Evolutionary conservation across 352 stramenopile species (phyloP).

Genomic region (Pythium sukuiense): DNA sequence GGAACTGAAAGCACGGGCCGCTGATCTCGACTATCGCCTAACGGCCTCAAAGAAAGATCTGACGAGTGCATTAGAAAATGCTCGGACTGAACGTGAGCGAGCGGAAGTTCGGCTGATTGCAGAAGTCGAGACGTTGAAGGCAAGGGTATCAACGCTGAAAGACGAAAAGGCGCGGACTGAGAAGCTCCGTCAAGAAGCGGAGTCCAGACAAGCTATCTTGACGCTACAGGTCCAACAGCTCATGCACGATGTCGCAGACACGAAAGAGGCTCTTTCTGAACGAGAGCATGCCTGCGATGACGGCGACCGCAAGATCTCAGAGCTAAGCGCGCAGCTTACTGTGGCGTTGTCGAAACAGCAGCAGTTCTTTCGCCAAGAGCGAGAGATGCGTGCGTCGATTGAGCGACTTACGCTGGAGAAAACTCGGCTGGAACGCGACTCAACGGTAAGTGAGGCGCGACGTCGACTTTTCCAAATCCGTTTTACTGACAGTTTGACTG

Average conservation of each 20-base stretch:
- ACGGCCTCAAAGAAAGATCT: conserved; percentile 45
- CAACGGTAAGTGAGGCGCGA: conserved; percentile 29
- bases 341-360: conserved; percentile 74
- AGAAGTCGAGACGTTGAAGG: conserved; percentile 67
- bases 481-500: neutral
- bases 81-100: conserved; percentile 51
- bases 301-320: conserved; percentile 62
- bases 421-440: conserved; percentile 62
- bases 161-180: conserved; percentile 62
- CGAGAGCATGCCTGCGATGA: conserved; percentile 68
- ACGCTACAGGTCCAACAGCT: conserved; percentile 58
- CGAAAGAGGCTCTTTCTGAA: conserved; percentile 55
- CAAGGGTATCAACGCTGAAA: conserved; percentile 44
- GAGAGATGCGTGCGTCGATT: conserved; percentile 55
- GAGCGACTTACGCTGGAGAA: conserved; percentile 66
- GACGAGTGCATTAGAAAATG: conserved; percentile 29
- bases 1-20: conserved; percentile 49
- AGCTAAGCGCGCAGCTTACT: conserved; percentile 66
- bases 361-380: conserved; percentile 69
- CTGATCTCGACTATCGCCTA: conserved; percentile 57
- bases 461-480: neutral
- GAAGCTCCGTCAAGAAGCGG: conserved; percentile 46
- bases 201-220: conserved; percentile 46
- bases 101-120: conserved; percentile 50
- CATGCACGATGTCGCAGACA: conserved; percentile 49